These are phyloP conservation scores for Phlyctochytrium arcticum DNA, from an alignment of 192 early-diverging fungal species.

Conservation along the genomic window DNA sequence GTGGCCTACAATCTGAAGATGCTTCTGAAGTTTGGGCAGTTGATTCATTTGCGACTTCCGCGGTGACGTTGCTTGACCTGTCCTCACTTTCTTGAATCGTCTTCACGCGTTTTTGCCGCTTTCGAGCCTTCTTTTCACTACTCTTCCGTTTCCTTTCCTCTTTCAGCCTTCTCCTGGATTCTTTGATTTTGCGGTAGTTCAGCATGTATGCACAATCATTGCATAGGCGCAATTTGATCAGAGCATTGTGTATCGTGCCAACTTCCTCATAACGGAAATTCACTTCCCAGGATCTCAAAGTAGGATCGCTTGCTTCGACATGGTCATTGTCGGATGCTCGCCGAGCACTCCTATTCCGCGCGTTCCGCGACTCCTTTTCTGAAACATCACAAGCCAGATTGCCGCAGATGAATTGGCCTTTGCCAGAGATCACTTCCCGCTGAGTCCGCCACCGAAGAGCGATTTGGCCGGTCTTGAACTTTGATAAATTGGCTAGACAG, in stretches of 20 bases:
- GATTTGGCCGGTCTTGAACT: slow-evolving; percentile 68
- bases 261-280: slow-evolving; percentile 79
- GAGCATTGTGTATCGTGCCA: slow-evolving; percentile 67
- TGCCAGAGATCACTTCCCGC: slow-evolving; percentile 61
- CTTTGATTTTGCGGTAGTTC: slow-evolving; percentile 65
- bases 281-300: slow-evolving; percentile 78
- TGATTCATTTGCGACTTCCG: not conserved
- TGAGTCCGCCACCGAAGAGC: slow-evolving; percentile 71
- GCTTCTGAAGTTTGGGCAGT: not conserved
- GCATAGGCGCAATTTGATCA: slow-evolving; percentile 80
- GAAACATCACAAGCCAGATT: slow-evolving; percentile 44
- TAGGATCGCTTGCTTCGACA: slow-evolving; percentile 25
- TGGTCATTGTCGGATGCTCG: no score
- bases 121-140: slow-evolving; percentile 6
- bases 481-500: slow-evolving; percentile 64
- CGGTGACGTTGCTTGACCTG: no score
- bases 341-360: no score
- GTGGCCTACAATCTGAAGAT: no score
- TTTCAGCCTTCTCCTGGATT: slow-evolving; percentile 26
- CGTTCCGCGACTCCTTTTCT: no score
- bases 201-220: slow-evolving; percentile 62
- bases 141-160: slow-evolving; percentile 11
- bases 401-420: slow-evolving; percentile 74
- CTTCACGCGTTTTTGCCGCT: slow-evolving; percentile 17
- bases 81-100: no score